Conservation (phyloP, 306 rosid species). For the Prunus kanzakura region DNA sequence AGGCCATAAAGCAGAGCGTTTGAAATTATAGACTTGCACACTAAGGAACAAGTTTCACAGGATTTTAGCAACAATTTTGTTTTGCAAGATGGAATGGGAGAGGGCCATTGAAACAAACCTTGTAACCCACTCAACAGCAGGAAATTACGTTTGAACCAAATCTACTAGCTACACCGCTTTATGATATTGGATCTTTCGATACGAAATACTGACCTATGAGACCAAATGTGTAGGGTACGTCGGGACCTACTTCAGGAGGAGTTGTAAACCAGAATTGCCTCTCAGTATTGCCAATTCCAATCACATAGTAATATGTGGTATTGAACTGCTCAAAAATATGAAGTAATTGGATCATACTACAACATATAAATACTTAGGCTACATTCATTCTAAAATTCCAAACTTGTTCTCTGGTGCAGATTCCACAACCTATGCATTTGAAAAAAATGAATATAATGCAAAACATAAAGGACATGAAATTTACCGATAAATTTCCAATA, state of each 20-base stretch:
- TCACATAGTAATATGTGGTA: conserved; percentile 65
- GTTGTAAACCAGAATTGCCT: conserved; percentile 64
- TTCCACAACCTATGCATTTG: not conserved
- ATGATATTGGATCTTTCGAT: too few species aligned
- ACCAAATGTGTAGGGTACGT: conserved; percentile 75
- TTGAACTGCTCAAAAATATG: conserved; percentile 37
- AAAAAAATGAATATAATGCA: not conserved
- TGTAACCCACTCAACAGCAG: not conserved
- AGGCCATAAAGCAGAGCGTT: not conserved
- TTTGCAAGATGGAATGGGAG: too few species aligned
- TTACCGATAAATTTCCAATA: conserved; percentile 31
- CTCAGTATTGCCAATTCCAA: conserved; percentile 46
- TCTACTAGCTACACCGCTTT: not conserved
- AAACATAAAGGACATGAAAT: not conserved
- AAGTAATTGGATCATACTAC: not conserved
- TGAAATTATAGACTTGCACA: not conserved
- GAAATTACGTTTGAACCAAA: not conserved
- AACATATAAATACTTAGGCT: not conserved
- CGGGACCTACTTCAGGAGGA: conserved; percentile 75
- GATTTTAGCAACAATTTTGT: not conserved
- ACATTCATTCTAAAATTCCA: not conserved
- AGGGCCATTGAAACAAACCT: not conserved
- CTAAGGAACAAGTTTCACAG: not conserved
- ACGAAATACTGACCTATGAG: conserved; percentile 55
- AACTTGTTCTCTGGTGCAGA: not conserved